These are phyloP conservation scores for Anisodus acutangulus DNA, from an alignment of 257 asterid genomes.

Conservation along the genomic window DNA sequence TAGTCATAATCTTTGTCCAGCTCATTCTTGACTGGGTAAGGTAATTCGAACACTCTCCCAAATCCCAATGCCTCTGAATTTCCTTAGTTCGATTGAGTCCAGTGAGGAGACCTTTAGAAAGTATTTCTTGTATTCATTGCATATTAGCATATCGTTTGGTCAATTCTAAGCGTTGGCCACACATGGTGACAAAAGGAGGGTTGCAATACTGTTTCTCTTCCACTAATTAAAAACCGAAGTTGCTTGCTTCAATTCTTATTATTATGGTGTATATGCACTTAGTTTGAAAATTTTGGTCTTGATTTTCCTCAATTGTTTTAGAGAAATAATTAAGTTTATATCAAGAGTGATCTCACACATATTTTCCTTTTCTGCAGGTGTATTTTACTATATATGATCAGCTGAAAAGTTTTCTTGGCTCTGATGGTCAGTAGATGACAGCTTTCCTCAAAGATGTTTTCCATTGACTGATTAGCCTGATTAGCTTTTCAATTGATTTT, in stretches of 20 bases:
- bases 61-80: background rate
- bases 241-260: background rate
- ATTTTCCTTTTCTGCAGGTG: constrained; percentile 62
- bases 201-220: background rate
- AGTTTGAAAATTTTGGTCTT: background rate
- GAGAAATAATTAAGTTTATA: constrained; percentile 28
- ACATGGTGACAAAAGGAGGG: background rate
- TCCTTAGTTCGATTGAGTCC: background rate
- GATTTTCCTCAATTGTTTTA: background rate
- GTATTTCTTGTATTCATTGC: background rate
- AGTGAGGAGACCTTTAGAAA: background rate
- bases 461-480: constrained; percentile 17
- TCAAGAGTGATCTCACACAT: constrained; percentile 26
- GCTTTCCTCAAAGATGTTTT: constrained; percentile 24
- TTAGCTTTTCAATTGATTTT: constrained; percentile 18
- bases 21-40: background rate
- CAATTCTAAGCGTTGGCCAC: background rate
- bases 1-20: background rate
- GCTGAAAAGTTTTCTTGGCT: constrained; percentile 69
- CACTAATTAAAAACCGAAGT: background rate
- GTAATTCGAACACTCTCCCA: background rate
- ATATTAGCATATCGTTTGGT: background rate
- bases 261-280: background rate
- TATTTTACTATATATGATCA: constrained; percentile 92
- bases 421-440: constrained; percentile 70